These are phyloP conservation scores for Ganoderma sinense DNA, from an alignment of 1,284 basidiomycete species.

Conservation along the genomic window DNA sequence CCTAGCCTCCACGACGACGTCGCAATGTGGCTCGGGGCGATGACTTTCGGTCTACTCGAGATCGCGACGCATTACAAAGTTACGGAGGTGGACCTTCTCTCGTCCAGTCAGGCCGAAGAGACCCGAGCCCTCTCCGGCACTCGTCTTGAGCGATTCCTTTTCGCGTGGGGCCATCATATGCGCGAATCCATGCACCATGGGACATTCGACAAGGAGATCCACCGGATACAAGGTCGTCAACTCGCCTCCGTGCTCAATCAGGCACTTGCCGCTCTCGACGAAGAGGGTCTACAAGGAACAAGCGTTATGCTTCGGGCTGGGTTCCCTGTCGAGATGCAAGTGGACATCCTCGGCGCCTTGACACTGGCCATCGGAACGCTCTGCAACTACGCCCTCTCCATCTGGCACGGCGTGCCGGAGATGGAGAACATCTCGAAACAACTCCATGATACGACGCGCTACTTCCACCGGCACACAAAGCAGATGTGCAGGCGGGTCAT, in stretches of 20 bases:
- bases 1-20: slow-evolving; percentile 17
- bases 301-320: slow-evolving; percentile 11
- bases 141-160: slow-evolving; percentile 10
- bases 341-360: slow-evolving; percentile 10
- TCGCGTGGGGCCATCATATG: slow-evolving; percentile 13
- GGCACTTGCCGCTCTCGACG: slow-evolving; percentile 16
- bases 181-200: not conserved
- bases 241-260: slow-evolving; percentile 7
- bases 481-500: slow-evolving; percentile 11
- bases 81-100: slow-evolving; percentile 13
- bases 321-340: not conserved
- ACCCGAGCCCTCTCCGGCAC: slow-evolving; percentile 4
- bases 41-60: slow-evolving; percentile 27
- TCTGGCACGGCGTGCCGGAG: slow-evolving; percentile 10
- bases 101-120: not conserved
- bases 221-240: slow-evolving; percentile 8
- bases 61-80: slow-evolving; percentile 11
- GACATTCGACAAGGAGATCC: not conserved
- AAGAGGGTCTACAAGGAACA: slow-evolving; percentile 4
- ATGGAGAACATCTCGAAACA: not conserved
- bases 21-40: slow-evolving; percentile 20
- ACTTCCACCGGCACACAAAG: slow-evolving; percentile 1
- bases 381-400: not conserved
- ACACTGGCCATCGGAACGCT: slow-evolving; percentile 10
- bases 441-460: not conserved